These are phyloP conservation scores for Taxawa tesnikishii DNA, from an alignment of 2,329 filamentous ascomycete species.

Conservation along the genomic window DNA sequence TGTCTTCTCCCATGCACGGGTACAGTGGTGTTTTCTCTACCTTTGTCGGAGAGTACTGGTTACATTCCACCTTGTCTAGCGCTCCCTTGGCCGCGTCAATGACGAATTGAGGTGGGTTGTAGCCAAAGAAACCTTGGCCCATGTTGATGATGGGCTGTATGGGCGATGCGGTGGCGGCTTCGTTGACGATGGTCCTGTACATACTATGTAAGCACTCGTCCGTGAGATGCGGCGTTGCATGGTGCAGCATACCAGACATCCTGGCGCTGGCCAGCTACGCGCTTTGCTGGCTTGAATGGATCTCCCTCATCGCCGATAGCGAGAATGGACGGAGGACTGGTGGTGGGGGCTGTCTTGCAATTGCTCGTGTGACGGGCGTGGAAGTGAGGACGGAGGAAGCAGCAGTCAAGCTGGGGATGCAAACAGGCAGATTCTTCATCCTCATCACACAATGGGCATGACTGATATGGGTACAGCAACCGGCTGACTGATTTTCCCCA, in stretches of 20 bases:
- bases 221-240: neutral
- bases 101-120: conserved; percentile 87
- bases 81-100: conserved; percentile 83
- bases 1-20: neutral
- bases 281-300: conserved; percentile 39
- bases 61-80: conserved; percentile 85
- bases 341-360: too few relatives aligned
- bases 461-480: too few relatives aligned
- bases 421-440: too few relatives aligned
- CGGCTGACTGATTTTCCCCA: too few relatives aligned
- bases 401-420: too few relatives aligned
- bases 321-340: conserved; percentile 42
- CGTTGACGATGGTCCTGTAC: conserved; percentile 52
- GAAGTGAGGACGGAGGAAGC: too few relatives aligned
- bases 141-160: conserved; percentile 57
- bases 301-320: conserved; percentile 17
- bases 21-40: conserved; percentile 20
- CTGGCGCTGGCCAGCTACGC: conserved; percentile 42
- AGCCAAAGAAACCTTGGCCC: conserved; percentile 73
- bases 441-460: too few relatives aligned
- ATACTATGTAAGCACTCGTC: neutral
- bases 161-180: conserved; percentile 51
- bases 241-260: conserved; percentile 42
- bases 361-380: too few relatives aligned
- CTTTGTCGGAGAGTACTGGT: conserved; percentile 95